Evolutionary conservation across 768 basidiomycete species (phyloP).

Genomic region (Brasilioporus rufonigricans): DNA sequence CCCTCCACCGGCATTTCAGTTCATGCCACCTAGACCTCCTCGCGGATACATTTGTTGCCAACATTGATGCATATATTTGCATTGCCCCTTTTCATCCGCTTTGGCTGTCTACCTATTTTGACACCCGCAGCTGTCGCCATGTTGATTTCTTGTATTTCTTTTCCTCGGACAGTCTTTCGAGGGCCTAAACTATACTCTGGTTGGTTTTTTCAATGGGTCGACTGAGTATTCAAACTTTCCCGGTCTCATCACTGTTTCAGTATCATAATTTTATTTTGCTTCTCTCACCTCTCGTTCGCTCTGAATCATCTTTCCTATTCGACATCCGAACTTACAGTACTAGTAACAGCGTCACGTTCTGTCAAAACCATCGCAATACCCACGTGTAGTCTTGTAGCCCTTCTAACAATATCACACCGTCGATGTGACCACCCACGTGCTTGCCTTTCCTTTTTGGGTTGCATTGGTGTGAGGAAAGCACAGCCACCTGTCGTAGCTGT

Average conservation of each 20-base stretch:
- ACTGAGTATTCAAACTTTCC: slow-evolving; percentile 26
- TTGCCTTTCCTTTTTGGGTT: neutral
- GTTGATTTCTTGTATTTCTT: slow-evolving; percentile 19
- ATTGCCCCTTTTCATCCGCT: slow-evolving; percentile 7
- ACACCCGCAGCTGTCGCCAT: neutral
- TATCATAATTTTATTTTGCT: slow-evolving; percentile 31
- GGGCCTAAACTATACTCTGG: slow-evolving; percentile 18
- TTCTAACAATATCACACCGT: slow-evolving; percentile 3
- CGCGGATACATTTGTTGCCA: slow-evolving; percentile 4
- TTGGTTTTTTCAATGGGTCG: slow-evolving; percentile 21
- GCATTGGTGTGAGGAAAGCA: neutral
- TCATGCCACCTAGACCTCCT: slow-evolving; percentile 24
- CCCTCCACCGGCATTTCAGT: slow-evolving; percentile 13
- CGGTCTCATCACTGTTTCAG: slow-evolving; percentile 24
- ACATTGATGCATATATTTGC: slow-evolving; percentile 20
- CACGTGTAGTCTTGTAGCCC: slow-evolving; percentile 36
- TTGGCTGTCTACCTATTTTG: neutral
- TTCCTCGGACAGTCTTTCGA: slow-evolving; percentile 12
- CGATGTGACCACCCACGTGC: neutral
- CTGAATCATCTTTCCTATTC: slow-evolving; percentile 11
- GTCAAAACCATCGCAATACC: slow-evolving; percentile 33
- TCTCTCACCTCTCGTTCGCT: slow-evolving; percentile 19
- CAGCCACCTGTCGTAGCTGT: slow-evolving; percentile 17
- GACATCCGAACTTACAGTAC: slow-evolving; percentile 27
- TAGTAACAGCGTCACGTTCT: slow-evolving; percentile 31